Evolutionary conservation across 768 basidiomycete species (phyloP).

Genomic region (Phaeotremella skinneri): DNA sequence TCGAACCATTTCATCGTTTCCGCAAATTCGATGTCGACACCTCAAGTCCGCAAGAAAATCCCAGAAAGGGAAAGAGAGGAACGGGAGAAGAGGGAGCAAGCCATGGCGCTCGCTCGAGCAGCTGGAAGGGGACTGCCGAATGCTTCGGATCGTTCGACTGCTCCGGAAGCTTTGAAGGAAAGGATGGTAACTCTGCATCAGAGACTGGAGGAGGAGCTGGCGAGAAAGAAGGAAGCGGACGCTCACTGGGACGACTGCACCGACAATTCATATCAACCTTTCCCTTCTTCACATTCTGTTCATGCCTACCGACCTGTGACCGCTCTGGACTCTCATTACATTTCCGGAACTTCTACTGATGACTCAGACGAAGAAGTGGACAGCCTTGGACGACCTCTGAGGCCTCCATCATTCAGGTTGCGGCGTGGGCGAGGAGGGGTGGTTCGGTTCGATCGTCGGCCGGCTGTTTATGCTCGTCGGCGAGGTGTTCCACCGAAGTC

Average conservation of each 20-base stretch:
- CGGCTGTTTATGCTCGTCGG: slow-evolving; percentile 13
- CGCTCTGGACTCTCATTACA: slow-evolving; percentile 61
- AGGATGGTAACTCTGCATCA: slow-evolving; percentile 62
- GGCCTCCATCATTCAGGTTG: slow-evolving; percentile 60
- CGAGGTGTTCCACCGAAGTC: slow-evolving; percentile 15
- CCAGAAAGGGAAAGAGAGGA: slow-evolving; percentile 39
- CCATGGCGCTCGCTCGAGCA: slow-evolving; percentile 19
- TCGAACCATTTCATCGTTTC: neutral
- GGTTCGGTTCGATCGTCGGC: slow-evolving; percentile 68
- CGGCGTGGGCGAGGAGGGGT: slow-evolving; percentile 82
- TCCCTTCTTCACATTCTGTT: slow-evolving; percentile 59
- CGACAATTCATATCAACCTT: slow-evolving; percentile 74
- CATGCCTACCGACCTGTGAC: slow-evolving; percentile 43
- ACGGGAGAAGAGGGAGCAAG: slow-evolving; percentile 42
- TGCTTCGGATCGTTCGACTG: slow-evolving; percentile 44
- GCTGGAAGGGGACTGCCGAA: slow-evolving; percentile 48
- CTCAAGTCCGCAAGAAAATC: slow-evolving; percentile 25
- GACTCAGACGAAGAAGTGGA: slow-evolving; percentile 31
- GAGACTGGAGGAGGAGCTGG: slow-evolving; percentile 64
- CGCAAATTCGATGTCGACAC: slow-evolving; percentile 15
- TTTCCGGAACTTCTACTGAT: slow-evolving; percentile 13
- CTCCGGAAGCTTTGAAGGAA: slow-evolving; percentile 55
- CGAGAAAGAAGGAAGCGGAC: slow-evolving; percentile 68
- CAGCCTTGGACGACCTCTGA: slow-evolving; percentile 49
- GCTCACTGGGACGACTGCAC: slow-evolving; percentile 81